Conservation (phyloP, 129 eudicot species). For the Lactuca saligna region DNA sequence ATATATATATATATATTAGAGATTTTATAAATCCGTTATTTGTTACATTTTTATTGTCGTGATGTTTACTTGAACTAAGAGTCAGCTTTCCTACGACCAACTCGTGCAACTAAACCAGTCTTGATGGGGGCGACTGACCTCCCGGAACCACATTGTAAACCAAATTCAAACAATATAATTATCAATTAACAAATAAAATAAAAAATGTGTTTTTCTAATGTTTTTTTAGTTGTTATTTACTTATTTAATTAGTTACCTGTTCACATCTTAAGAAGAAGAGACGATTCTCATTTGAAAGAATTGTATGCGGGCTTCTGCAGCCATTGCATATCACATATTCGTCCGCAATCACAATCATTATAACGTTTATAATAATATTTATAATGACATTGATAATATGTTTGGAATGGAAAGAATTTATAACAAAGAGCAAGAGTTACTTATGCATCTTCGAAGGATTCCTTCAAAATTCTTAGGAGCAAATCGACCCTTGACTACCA, state of each 20-base stretch:
- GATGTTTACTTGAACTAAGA: slow-evolving; percentile 17
- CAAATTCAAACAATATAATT: neutral
- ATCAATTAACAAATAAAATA: neutral
- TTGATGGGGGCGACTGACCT: slow-evolving; percentile 51
- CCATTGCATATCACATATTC: slow-evolving; percentile 71
- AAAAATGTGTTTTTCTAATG: neutral
- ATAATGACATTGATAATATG: neutral
- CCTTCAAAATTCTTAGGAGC: slow-evolving; percentile 84
- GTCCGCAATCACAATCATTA: slow-evolving; percentile 31
- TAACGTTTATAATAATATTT: neutral
- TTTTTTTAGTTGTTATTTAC: neutral
- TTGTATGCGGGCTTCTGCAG: slow-evolving; percentile 72
- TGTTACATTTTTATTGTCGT: neutral
- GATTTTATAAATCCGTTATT: slow-evolving; percentile 5
- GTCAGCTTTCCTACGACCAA: slow-evolving; percentile 41
- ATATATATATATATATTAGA: no score
- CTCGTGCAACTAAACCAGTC: slow-evolving; percentile 45
- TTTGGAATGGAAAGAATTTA: neutral
- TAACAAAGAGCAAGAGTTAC: slow-evolving; percentile 11
- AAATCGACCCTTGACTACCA: slow-evolving; percentile 75
- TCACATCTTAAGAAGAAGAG: slow-evolving; percentile 73
- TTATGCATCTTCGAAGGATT: slow-evolving; percentile 54
- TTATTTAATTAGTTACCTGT: slow-evolving; percentile 33
- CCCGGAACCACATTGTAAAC: slow-evolving; percentile 44
- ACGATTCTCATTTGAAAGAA: slow-evolving; percentile 64